These are phyloP conservation scores for Penicillium sp. DNA, from an alignment of 2,329 filamentous ascomycete genomes.

Conservation along the genomic window DNA sequence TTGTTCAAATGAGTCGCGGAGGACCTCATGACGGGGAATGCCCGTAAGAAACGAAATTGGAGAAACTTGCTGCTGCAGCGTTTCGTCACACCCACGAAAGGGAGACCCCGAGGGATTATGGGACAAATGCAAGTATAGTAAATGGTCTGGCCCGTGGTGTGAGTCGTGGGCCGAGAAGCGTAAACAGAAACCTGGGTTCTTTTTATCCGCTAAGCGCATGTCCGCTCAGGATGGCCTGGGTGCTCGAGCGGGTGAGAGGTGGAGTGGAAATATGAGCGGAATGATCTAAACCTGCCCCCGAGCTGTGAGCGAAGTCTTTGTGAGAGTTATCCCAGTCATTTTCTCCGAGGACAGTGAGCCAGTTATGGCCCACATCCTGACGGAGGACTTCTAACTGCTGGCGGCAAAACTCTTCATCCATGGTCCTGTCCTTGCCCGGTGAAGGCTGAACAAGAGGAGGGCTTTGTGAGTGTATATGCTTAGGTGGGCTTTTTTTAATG, in stretches of 20 bases:
- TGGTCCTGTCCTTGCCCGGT: conserved; percentile 34
- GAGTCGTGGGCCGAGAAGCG: background rate
- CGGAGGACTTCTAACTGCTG: conserved; percentile 86
- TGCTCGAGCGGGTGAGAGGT: conserved; percentile 37
- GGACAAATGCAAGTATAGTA: background rate
- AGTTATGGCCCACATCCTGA: conserved; percentile 81
- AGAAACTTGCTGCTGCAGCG: background rate
- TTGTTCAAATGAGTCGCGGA: conserved; percentile 9
- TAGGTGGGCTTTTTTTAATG: conserved; percentile 23
- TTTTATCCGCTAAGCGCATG: conserved; percentile 38
- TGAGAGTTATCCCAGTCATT: conserved; percentile 58
- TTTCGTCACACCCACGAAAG: background rate
- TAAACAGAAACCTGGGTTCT: background rate
- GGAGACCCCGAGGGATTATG: background rate
- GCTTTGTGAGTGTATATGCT: conserved; percentile 20
- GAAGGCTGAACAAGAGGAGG: conserved; percentile 26
- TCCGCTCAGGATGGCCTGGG: conserved; percentile 45
- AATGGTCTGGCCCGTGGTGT: background rate
- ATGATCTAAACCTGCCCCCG: conserved; percentile 35
- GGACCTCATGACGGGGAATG: background rate
- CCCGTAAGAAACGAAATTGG: background rate
- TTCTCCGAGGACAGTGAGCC: conserved; percentile 83
- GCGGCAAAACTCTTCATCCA: conserved; percentile 76
- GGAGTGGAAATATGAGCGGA: conserved; percentile 34
- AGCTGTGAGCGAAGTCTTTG: conserved; percentile 32